Percentiles rank a stretch among this genome's conserved stretches.
Evolutionary conservation across 257 asterid species (phyloP).

Genomic region (Solanum chmielewskii): DNA sequence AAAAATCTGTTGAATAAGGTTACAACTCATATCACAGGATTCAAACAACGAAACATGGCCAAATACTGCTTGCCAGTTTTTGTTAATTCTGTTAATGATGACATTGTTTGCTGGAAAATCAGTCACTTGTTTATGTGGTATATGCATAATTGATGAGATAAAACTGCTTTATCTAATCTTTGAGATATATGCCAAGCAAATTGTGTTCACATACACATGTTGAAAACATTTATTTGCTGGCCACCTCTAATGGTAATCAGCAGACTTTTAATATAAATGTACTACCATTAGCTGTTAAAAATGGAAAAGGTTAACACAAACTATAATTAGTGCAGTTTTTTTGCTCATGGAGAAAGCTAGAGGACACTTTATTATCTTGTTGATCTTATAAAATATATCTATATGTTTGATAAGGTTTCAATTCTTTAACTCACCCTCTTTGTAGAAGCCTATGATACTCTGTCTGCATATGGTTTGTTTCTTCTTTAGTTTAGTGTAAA

Average conservation of each 20-base stretch:
- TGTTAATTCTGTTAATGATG: background rate
- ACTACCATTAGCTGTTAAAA: background rate
- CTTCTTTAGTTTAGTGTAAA: background rate
- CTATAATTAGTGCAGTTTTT: background rate
- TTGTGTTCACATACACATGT: background rate
- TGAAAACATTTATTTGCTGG: background rate
- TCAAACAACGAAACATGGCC: background rate
- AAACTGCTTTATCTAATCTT: background rate
- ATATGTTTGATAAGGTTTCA: background rate
- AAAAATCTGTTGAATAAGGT: conserved; percentile 87
- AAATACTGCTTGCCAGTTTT: background rate
- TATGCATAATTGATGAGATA: background rate
- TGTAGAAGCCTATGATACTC: background rate
- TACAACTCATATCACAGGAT: background rate
- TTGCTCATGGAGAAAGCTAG: background rate
- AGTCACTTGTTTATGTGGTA: background rate
- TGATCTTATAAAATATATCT: background rate
- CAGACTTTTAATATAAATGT: background rate
- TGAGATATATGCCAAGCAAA: background rate
- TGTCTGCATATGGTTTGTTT: background rate
- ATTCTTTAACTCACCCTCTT: background rate
- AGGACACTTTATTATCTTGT: background rate
- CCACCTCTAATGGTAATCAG: background rate
- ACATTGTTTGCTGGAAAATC: background rate
- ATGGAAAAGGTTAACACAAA: background rate